These are phyloP conservation scores for Blastomyces gilchristii DNA, from an alignment of 2,329 filamentous ascomycete species.

Conservation along the genomic window DNA sequence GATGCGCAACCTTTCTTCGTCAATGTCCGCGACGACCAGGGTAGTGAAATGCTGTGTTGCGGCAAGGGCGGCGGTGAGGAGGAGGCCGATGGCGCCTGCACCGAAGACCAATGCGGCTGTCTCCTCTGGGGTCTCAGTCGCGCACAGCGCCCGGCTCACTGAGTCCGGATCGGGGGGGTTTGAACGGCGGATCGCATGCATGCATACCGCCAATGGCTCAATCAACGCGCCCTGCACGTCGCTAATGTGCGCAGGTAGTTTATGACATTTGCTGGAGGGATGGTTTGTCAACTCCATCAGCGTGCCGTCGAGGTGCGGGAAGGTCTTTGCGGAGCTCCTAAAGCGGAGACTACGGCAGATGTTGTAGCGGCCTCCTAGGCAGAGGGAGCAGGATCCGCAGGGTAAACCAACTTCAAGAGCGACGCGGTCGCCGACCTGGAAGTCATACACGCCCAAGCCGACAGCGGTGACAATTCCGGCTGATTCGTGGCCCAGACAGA, in stretches of 20 bases:
- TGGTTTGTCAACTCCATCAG: conserved; percentile 54
- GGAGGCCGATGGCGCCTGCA: conserved; percentile 50
- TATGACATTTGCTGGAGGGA: conserved; percentile 50
- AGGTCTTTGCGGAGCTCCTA: conserved; percentile 49
- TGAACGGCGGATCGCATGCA: conserved; percentile 50
- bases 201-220: conserved; percentile 51
- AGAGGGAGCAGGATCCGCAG: conserved; percentile 55
- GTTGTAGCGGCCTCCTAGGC: conserved; percentile 49
- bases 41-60: conserved; percentile 44
- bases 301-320: conserved; percentile 55
- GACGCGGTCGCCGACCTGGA: conserved; percentile 68
- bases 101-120: conserved; percentile 49
- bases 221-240: conserved; percentile 49
- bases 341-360: conserved; percentile 52
- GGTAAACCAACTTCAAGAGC: conserved; percentile 88
- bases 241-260: conserved; percentile 43
- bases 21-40: conserved; percentile 53
- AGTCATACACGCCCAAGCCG: conserved; percentile 38
- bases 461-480: conserved; percentile 66
- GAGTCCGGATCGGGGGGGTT: conserved; percentile 34
- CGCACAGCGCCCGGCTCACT: conserved; percentile 33
- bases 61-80: conserved; percentile 49
- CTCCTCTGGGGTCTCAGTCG: conserved; percentile 23
- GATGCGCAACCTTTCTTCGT: conserved; percentile 46
- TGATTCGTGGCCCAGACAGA: conserved; percentile 70